phyloP scores from a whole-genome alignment of 2,329 filamentous ascomycete species.

The Thielaviopsis euricoi region DNA sequence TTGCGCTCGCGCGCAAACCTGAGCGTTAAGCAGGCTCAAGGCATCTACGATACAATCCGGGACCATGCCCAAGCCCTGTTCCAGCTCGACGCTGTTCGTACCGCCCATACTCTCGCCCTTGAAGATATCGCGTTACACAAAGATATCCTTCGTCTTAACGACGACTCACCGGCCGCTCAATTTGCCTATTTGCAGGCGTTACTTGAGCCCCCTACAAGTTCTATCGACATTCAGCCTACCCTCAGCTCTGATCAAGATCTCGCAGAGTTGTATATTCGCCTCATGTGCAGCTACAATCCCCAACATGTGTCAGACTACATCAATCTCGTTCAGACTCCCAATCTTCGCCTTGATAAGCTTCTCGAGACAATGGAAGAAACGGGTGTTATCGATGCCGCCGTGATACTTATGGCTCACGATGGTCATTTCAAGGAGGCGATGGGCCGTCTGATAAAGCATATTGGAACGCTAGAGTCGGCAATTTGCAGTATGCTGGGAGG shows the following conservation, averaged over 20 bases:
- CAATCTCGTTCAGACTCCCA: slow-evolving; percentile 54
- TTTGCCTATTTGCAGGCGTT: slow-evolving; percentile 63
- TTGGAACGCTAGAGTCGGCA: slow-evolving; percentile 64
- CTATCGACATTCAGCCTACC: slow-evolving; percentile 18
- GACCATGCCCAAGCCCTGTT: slow-evolving; percentile 50
- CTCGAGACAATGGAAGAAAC: slow-evolving; percentile 78
- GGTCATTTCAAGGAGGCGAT: slow-evolving; percentile 73
- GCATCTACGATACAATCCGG: slow-evolving; percentile 51
- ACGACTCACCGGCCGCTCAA: slow-evolving; percentile 46
- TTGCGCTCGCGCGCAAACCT: slow-evolving; percentile 48
- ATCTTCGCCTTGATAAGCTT: slow-evolving; percentile 64
- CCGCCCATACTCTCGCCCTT: slow-evolving; percentile 49
- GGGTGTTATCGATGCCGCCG: slow-evolving; percentile 81
- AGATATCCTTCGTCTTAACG: slow-evolving; percentile 44
- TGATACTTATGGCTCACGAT: slow-evolving; percentile 78
- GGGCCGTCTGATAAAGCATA: slow-evolving; percentile 64
- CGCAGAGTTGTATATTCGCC: slow-evolving; percentile 68
- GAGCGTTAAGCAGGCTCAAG: slow-evolving; percentile 51
- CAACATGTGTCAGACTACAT: slow-evolving; percentile 76
- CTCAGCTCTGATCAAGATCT: slow-evolving; percentile 38
- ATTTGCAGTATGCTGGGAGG: slow-evolving; percentile 57
- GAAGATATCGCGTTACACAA: slow-evolving; percentile 49
- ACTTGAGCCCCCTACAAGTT: slow-evolving; percentile 38
- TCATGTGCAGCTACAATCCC: slow-evolving; percentile 80
- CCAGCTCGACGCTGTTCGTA: slow-evolving; percentile 44